phyloP scores from a whole-genome alignment of 2,329 filamentous ascomycete genomes.

The Trichoderma gracile region DNA sequence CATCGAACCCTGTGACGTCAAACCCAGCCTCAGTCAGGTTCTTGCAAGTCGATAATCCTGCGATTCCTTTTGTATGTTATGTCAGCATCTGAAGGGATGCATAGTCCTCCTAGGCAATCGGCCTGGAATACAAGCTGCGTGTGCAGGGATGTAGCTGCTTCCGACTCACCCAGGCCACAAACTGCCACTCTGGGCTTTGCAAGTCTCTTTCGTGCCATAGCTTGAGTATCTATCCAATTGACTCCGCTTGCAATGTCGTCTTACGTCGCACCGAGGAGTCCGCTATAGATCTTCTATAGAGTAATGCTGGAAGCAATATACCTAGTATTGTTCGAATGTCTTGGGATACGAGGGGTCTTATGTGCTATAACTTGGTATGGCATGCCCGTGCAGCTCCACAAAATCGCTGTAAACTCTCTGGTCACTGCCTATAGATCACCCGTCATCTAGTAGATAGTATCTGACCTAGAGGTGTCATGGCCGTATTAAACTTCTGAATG shows the following conservation, averaged over 20 bases:
- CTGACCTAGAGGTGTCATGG: no score
- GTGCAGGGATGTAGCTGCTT: slow-evolving; percentile 46
- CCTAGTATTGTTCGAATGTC: background rate
- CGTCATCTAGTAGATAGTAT: no score
- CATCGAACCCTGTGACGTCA: slow-evolving; percentile 46
- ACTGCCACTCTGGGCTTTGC: background rate
- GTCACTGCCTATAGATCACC: no score
- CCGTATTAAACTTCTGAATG: no score
- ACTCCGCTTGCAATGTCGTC: background rate
- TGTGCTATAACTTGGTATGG: background rate
- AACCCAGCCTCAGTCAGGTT: slow-evolving; percentile 41
- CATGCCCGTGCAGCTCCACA: no score
- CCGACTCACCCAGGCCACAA: slow-evolving; percentile 4
- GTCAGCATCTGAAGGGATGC: background rate
- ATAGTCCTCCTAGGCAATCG: background rate
- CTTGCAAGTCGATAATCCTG: slow-evolving; percentile 55
- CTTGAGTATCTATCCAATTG: no score
- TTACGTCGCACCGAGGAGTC: background rate
- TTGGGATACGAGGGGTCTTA: background rate
- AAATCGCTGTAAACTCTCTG: no score
- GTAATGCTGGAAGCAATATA: background rate
- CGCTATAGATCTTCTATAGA: no score
- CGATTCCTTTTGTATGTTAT: background rate
- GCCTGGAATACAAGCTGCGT: slow-evolving; percentile 34
- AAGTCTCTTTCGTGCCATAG: background rate